Conservation (phyloP, 495 filamentous ascomycete genomes). For the Neurospora sp. region DNA sequence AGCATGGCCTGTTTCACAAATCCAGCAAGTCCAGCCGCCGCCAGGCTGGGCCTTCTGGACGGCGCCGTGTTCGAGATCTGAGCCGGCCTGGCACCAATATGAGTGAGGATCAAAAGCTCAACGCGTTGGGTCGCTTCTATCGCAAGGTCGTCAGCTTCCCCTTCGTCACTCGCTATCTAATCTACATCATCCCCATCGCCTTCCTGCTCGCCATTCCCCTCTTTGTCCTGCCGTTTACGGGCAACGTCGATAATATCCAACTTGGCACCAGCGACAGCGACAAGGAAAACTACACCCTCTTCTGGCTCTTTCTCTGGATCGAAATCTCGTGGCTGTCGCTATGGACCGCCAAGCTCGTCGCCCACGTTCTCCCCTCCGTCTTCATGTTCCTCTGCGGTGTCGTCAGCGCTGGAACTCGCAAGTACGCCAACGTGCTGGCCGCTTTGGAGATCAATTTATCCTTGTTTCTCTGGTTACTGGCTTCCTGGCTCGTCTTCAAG, state of each 20-base stretch:
- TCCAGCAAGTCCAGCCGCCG: not conserved
- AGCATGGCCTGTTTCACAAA: slow-evolving; percentile 41
- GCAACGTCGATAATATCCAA: slow-evolving; percentile 20
- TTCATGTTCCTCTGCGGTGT: slow-evolving; percentile 87
- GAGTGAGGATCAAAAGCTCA: slow-evolving; percentile 52
- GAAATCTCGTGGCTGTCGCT: slow-evolving; percentile 82
- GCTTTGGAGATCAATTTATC: slow-evolving; percentile 77
- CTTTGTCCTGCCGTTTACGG: slow-evolving; percentile 53
- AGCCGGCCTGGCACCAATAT: slow-evolving; percentile 46
- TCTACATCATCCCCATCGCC: slow-evolving; percentile 78
- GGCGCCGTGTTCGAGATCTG: slow-evolving; percentile 43
- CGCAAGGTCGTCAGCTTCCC: slow-evolving; percentile 76
- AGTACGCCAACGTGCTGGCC: slow-evolving; percentile 76
- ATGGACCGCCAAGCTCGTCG: slow-evolving; percentile 78
- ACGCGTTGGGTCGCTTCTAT: slow-evolving; percentile 79
- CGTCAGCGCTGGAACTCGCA: slow-evolving; percentile 81
- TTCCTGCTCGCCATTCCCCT: slow-evolving; percentile 70
- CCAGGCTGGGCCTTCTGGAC: slow-evolving; percentile 33
- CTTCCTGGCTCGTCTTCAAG: slow-evolving; percentile 71
- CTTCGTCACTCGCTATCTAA: slow-evolving; percentile 74
- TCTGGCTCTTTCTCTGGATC: slow-evolving; percentile 84
- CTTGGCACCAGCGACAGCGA: slow-evolving; percentile 31
- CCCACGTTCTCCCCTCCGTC: slow-evolving; percentile 64
- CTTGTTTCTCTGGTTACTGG: slow-evolving; percentile 76
- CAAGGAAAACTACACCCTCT: slow-evolving; percentile 41